Evolutionary conservation across 2,329 filamentous ascomycete species (phyloP).

Genomic region (Dactylonectria macrodidyma): DNA sequence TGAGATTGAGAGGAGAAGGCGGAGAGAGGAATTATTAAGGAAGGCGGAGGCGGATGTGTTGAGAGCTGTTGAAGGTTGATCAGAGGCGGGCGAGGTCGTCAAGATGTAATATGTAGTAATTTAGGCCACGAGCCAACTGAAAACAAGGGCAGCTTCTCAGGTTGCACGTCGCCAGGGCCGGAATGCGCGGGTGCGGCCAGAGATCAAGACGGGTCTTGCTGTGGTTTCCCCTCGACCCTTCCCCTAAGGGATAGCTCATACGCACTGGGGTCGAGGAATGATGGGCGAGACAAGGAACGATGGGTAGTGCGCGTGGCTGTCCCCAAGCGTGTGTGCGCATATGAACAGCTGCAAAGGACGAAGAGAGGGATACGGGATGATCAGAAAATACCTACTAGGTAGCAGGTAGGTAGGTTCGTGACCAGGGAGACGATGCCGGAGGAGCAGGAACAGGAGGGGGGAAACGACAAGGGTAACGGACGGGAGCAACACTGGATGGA

Average conservation of each 20-base stretch:
- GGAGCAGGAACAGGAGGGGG: constrained; percentile 7
- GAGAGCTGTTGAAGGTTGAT: constrained; percentile 14
- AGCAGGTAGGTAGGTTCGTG: background rate
- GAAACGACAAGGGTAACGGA: background rate
- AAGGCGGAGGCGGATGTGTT: constrained; percentile 26
- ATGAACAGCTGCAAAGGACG: background rate
- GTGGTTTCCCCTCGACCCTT: constrained; percentile 40
- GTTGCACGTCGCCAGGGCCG: constrained; percentile 42
- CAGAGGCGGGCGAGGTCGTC: constrained; percentile 37
- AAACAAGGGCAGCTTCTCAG: constrained; percentile 47
- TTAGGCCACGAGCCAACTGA: constrained; percentile 36
- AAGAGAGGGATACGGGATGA: constrained; percentile 2
- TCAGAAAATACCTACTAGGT: background rate
- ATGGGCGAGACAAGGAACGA: constrained; percentile 52
- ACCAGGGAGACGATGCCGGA: constrained; percentile 10
- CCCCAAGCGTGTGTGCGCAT: constrained; percentile 24
- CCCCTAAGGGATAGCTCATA: constrained; percentile 50
- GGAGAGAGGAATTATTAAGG: constrained; percentile 27
- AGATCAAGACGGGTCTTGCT: constrained; percentile 34
- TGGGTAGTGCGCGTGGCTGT: constrained; percentile 30
- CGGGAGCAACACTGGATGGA: background rate
- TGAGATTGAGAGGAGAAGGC: constrained; percentile 15
- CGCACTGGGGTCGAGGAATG: constrained; percentile 52
- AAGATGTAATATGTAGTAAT: constrained; percentile 46
- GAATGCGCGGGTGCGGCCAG: constrained; percentile 45